A percentile compares a stretch with the other conserved stretches of the same genome.
phyloP scores from a whole-genome alignment of 345 rosid species.

The Acer negundo region DNA sequence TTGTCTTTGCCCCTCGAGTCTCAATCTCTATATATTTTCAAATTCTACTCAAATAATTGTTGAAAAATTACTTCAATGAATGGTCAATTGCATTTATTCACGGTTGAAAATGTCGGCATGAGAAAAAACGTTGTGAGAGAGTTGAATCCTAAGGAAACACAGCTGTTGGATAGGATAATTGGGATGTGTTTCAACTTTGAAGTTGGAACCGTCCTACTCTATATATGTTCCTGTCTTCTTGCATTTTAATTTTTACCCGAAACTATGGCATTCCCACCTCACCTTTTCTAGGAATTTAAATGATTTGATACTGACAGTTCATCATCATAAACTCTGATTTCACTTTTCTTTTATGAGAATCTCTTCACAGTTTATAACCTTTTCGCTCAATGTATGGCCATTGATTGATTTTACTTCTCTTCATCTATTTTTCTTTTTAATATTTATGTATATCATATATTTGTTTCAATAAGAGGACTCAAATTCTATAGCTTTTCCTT shows the following conservation, averaged over 20 bases:
- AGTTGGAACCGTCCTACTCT: neutral
- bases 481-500: no score
- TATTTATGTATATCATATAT: neutral
- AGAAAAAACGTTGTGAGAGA: neutral
- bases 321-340: neutral
- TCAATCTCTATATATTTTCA: neutral
- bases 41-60: neutral
- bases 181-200: neutral
- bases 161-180: neutral
- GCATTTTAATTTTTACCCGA: neutral
- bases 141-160: neutral
- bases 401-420: constrained; percentile 1
- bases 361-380: neutral
- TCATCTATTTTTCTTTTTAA: neutral
- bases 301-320: constrained; percentile 6
- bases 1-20: no score
- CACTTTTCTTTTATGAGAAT: neutral
- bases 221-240: neutral
- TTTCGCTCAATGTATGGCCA: neutral
- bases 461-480: neutral
- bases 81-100: no score
- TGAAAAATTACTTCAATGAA: neutral
- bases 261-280: neutral
- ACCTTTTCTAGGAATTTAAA: constrained; percentile 7
- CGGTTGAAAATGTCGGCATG: neutral